Percentiles rank a stretch among this genome's conserved stretches.
Conservation (phyloP, 805 yeast genomes). For the Clavispora carvajalis region DNA sequence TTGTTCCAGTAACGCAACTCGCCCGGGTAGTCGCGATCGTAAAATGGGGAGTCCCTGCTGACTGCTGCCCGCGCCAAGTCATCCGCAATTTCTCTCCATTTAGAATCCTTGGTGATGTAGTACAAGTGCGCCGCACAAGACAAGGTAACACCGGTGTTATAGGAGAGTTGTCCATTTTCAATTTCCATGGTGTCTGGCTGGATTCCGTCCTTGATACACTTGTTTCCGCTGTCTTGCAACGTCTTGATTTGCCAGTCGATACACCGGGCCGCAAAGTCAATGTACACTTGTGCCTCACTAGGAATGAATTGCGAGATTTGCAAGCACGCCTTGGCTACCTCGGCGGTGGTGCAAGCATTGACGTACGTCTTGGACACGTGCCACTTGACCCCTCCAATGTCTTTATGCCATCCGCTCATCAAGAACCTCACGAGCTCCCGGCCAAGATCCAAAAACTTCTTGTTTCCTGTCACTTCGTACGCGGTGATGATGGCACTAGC, state of each 20-base stretch:
- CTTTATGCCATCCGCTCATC: slow-evolving; percentile 58
- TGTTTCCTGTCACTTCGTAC: slow-evolving; percentile 60
- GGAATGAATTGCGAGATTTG: slow-evolving; percentile 51
- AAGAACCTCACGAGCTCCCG: slow-evolving; percentile 55
- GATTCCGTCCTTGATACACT: slow-evolving; percentile 58
- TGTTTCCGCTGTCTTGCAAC: slow-evolving; percentile 50
- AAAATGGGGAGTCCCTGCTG: slow-evolving; percentile 50
- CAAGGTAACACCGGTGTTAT: slow-evolving; percentile 63
- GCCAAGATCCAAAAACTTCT: slow-evolving; percentile 48
- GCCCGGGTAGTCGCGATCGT: slow-evolving; percentile 57
- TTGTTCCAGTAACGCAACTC: slow-evolving; percentile 61
- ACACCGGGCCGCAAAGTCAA: slow-evolving; percentile 56
- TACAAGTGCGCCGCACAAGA: slow-evolving; percentile 50
- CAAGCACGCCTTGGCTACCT: slow-evolving; percentile 57
- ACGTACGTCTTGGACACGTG: slow-evolving; percentile 55
- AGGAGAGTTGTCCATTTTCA: slow-evolving; percentile 56
- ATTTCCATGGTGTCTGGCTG: slow-evolving; percentile 39
- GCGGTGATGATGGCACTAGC: slow-evolving; percentile 61
- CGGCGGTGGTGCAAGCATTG: slow-evolving; percentile 64
- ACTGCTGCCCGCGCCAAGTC: slow-evolving; percentile 56
- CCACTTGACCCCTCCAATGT: slow-evolving; percentile 65
- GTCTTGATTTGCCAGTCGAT: slow-evolving; percentile 51
- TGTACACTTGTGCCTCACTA: slow-evolving; percentile 39
- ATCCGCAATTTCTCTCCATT: slow-evolving; percentile 45
- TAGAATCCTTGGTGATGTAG: slow-evolving; percentile 43